phyloP scores from a whole-genome alignment of 2,329 filamentous ascomycete genomes.

The Malbranchea zuffiana region DNA sequence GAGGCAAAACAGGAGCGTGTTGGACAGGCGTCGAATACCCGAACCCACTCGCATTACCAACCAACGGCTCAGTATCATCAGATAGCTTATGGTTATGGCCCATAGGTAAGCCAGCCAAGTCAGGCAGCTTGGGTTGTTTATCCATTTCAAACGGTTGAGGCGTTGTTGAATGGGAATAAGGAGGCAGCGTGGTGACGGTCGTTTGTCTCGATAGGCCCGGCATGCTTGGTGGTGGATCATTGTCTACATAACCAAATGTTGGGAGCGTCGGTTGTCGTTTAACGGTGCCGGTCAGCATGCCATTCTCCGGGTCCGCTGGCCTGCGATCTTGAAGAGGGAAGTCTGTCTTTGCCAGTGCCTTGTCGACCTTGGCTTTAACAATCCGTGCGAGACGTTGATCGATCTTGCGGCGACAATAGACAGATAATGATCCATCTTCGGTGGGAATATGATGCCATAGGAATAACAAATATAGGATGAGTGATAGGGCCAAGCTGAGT shows the following conservation, averaged over 20 bases:
- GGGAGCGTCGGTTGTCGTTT: conserved; percentile 50
- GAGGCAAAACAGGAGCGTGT: conserved; percentile 15
- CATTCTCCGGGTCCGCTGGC: conserved; percentile 30
- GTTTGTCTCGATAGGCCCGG: conserved; percentile 50
- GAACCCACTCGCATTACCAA: conserved; percentile 12
- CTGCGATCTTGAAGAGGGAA: conserved; percentile 47
- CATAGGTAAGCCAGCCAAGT: conserved; percentile 4
- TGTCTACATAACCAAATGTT: conserved; percentile 29
- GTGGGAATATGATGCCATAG: conserved; percentile 85
- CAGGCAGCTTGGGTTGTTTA: conserved; percentile 16
- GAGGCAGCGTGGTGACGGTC: conserved; percentile 51
- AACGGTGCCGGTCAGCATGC: conserved; percentile 18
- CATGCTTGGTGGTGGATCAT: conserved; percentile 42
- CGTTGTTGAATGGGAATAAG: conserved; percentile 45
- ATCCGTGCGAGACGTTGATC: conserved; percentile 76
- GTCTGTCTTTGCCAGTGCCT: conserved; percentile 72
- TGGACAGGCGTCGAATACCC: conserved; percentile 21
- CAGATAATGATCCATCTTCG: conserved; percentile 65
- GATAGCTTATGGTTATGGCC: conserved; percentile 29
- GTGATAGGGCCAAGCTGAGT: conserved; percentile 59
- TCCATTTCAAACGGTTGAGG: conserved; percentile 10
- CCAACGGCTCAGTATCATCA: conserved; percentile 43
- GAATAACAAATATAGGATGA: conserved; percentile 74
- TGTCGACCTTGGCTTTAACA: conserved; percentile 76
- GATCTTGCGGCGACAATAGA: conserved; percentile 86